Evolutionary conservation across 2,329 filamentous ascomycete genomes (phyloP), one percentile per base, ranked within the genome.

Genomic region (Pseudocercospora fuligena): DNA sequence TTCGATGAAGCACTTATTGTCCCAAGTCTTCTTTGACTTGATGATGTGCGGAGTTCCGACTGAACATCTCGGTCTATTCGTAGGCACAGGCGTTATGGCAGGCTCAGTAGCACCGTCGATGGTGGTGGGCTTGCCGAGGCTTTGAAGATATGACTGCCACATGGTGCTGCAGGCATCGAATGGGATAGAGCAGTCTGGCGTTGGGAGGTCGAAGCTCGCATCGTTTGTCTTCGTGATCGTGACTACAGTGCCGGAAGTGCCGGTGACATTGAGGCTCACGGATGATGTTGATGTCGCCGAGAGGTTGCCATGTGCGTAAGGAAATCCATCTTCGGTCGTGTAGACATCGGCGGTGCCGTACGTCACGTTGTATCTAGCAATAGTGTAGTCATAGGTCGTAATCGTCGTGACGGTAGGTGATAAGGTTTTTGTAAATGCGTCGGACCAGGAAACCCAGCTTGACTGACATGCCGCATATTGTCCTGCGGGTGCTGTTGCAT

Each of bases 281-380:
- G 68, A 49, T 5, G 68, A 64, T n/a, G 70, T 66, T 19, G n/a
- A 58, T 54, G 53, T 66, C 57, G 6, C 59, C 64, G 36, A 61
- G 29, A 19, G 27, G 11, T 29, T 31, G n/a, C 25, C 53, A 29
- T 57, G 53, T 33, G 53, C 53, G 31, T 57, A 57, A 2, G 53
- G 53, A 33, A 57, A 31, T 1, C 23, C 53, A 21, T 29, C 25
- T 19, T 23, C 51, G 5, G 69, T 68, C 29, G 70, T 69, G 53
- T 72, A 72, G 14, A 72, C 69, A 49, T 70, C 66, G 11, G 63
- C 70, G 16, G 62, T 69, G n/a, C 70, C 70, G 54, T 68, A 70
- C 0, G 65, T 65, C 7, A 70, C 31, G 19, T 46, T 56, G 21
- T 58, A 61, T 16, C 31, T 65, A n/a, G 46, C 25, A 7, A 60